These are phyloP conservation scores for Aspergillus chevalieri DNA, from an alignment of 2,329 filamentous ascomycete genomes.

Conservation along the genomic window DNA sequence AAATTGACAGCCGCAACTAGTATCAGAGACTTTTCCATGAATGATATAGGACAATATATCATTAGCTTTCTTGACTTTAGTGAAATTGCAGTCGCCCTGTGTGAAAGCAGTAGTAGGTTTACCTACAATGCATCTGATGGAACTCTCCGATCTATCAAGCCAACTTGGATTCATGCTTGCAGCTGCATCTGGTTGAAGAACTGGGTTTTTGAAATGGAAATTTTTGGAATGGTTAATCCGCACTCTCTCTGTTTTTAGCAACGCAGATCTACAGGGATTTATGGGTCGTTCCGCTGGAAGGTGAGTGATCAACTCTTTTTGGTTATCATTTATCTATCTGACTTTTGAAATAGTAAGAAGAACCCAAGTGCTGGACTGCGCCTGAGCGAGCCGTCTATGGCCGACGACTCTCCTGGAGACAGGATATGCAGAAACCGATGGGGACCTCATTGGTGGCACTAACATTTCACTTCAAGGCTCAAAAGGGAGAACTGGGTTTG, in stretches of 20 bases:
- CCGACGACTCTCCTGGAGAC: background rate
- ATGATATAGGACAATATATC: background rate
- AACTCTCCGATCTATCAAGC: background rate
- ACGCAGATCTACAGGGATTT: background rate
- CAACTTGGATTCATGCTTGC: background rate
- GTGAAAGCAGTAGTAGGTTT: background rate
- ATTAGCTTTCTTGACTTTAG: background rate
- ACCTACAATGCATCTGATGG: background rate
- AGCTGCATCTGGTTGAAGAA: background rate
- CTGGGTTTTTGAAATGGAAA: background rate
- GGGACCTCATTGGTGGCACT: background rate
- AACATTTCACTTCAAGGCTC: background rate
- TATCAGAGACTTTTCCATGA: background rate
- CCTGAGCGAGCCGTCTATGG: background rate
- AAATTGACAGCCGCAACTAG: background rate
- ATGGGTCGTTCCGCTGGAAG: background rate
- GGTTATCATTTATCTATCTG: background rate
- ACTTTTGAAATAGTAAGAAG: background rate
- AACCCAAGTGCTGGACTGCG: background rate
- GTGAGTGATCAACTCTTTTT: background rate
- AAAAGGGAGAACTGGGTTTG: background rate
- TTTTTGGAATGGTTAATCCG: background rate
- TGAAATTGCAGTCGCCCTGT: background rate
- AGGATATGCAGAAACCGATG: background rate
- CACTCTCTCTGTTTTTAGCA: background rate